Conservation (phyloP, 345 rosid genomes). For the Lenwebbia sp. region DNA sequence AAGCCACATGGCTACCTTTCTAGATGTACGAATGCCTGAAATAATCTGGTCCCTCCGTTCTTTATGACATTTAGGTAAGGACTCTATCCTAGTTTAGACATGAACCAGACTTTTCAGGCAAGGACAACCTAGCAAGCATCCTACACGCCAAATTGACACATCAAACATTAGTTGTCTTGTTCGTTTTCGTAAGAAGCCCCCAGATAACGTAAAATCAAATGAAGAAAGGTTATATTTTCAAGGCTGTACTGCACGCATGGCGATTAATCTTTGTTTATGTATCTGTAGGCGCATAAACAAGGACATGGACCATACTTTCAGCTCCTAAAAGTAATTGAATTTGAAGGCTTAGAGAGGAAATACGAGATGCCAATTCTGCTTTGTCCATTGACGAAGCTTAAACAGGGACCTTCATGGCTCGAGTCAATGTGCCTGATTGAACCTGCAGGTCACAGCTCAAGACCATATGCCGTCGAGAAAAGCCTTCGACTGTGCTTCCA, state of each 20-base stretch:
- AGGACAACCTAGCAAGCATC: background rate
- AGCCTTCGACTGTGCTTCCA: constrained; percentile 18
- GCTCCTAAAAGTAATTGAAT: background rate
- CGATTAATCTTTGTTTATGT: background rate
- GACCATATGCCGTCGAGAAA: constrained; percentile 12
- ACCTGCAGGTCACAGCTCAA: constrained; percentile 7
- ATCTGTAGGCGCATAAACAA: background rate
- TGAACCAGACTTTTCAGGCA: background rate
- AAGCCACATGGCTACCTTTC: background rate
- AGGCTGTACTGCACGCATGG: background rate
- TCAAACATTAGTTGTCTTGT: background rate
- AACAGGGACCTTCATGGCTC: constrained; percentile 6
- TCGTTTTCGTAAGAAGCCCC: background rate
- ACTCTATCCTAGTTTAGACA: background rate
- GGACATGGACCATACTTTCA: background rate
- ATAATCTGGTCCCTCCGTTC: background rate
- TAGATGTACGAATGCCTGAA: background rate
- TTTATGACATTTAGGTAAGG: background rate
- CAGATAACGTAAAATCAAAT: background rate
- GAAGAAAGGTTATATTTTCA: background rate
- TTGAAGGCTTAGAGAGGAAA: background rate
- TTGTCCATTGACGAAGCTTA: constrained; percentile 3
- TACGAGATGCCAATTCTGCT: background rate
- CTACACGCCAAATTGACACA: background rate
- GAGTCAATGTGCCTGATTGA: constrained; percentile 15